Base-by-base conservation (phyloP, 805 yeast genomes). In the Wickerhamiella musiphila region DNA sequence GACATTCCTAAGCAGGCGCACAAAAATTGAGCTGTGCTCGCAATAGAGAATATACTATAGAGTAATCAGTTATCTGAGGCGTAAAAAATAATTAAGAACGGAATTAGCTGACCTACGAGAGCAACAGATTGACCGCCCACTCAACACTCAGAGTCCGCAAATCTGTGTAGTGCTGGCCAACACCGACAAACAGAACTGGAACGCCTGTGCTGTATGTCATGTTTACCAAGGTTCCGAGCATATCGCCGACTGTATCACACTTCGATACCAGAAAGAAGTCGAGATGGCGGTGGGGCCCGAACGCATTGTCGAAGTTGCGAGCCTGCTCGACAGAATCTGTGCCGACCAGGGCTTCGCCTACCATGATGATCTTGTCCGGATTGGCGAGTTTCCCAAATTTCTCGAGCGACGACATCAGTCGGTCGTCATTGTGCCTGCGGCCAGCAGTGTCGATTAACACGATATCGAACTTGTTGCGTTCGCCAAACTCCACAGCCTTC, bases 321-420 rank as follows among this genome's bases (percentile, higher is more conserved):
- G 96, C 96, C 53, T 86, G 98, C 53, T 78, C 78, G 3, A 90
- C 95, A 1, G 95, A 81, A 51, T 86, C 98, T 0, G 96, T 84
- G 12, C 98, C 98, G 1, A 86, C 96, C 23, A 86, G 61, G 0
- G 98, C 98, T 55, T 86, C 98, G 26, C 95, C 96, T 13, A 86
- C 98, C 96, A 90, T 90, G 49, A 86, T 84, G 46, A 86, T 86
- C 53, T 81, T 86, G 56, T 86, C 90, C 1, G 96, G 98, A 31
- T 81, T 67, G 2, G 96, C 96, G 31, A 92, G 84, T 46, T 78
- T 82, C 12, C 95, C 96, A 54, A 86, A 86, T 35, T 86, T 81
- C 44, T 83, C 92, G 42, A 86, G 59, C 6, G 95, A 94, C 0
- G 94, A 86, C 98, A 86, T 86, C 40, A 86, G 63, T 36, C 86